Evolutionary conservation across 495 filamentous ascomycete genomes (phyloP).

Genomic region (Penicillium arizonense): DNA sequence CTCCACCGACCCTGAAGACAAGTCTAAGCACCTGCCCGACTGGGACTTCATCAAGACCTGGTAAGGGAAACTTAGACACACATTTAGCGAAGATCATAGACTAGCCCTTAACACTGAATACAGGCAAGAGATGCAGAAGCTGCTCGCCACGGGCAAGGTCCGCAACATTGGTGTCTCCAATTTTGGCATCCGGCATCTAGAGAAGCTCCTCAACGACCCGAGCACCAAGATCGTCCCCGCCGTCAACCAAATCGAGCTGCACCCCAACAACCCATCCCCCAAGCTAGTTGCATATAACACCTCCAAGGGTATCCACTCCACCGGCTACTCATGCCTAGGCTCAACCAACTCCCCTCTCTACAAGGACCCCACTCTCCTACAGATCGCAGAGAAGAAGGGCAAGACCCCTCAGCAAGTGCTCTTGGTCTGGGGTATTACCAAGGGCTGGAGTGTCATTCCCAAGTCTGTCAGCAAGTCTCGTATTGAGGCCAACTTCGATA

Average conservation of each 20-base stretch:
- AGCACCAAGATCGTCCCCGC: slow-evolving; percentile 66
- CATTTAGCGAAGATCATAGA: too few relatives aligned
- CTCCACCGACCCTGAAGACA: slow-evolving; percentile 55
- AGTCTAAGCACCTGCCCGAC: slow-evolving; percentile 57
- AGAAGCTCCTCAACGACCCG: slow-evolving; percentile 54
- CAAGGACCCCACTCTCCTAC: slow-evolving; percentile 56
- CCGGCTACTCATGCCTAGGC: slow-evolving; percentile 68
- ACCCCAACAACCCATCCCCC: slow-evolving; percentile 76
- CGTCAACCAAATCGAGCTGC: slow-evolving; percentile 92
- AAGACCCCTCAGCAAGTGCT: slow-evolving; percentile 67
- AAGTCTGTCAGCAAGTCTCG: slow-evolving; percentile 63
- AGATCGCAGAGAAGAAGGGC: slow-evolving; percentile 63
- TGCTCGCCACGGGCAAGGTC: slow-evolving; percentile 74
- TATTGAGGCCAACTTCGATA: slow-evolving; percentile 62
- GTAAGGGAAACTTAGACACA: too few relatives aligned
- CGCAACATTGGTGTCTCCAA: slow-evolving; percentile 69
- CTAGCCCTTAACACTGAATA: too few relatives aligned
- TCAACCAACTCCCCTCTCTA: slow-evolving; percentile 54
- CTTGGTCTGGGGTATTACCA: slow-evolving; percentile 66
- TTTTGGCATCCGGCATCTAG: slow-evolving; percentile 59
- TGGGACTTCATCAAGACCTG: slow-evolving; percentile 85
- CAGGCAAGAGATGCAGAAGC: slow-evolving; percentile 73
- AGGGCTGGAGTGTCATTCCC: slow-evolving; percentile 72
- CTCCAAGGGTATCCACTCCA: slow-evolving; percentile 65
- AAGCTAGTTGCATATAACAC: slow-evolving; percentile 74